These are phyloP conservation scores for Suhomyces xylopsoci DNA, from an alignment of 805 yeast species.

Conservation along the genomic window DNA sequence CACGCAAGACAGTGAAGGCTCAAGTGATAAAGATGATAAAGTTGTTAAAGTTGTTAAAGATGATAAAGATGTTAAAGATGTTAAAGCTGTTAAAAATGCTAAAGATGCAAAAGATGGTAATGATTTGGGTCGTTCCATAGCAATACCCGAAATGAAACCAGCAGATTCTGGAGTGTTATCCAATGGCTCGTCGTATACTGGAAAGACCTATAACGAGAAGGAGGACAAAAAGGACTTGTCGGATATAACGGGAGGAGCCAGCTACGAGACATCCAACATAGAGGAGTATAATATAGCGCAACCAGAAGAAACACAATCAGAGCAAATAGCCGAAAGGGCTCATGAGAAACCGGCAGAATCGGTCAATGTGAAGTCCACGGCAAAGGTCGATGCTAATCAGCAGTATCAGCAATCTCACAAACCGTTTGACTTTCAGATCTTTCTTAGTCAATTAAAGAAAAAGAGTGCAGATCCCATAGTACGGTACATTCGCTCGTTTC, in stretches of 20 bases:
- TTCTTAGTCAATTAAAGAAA: constrained; percentile 65
- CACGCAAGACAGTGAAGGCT: too few species aligned
- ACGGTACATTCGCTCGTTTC: constrained; percentile 78
- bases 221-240: constrained; percentile 7
- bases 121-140: neutral
- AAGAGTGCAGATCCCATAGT: constrained; percentile 86
- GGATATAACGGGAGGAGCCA: constrained; percentile 12
- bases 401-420: constrained; percentile 41
- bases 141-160: neutral
- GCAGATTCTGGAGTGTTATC: neutral
- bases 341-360: neutral
- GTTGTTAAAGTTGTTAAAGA: too few species aligned
- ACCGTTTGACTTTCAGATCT: constrained; percentile 80
- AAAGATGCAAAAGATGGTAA: too few species aligned
- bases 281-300: constrained; percentile 13
- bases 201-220: neutral
- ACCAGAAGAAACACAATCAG: too few species aligned
- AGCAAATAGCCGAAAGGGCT: too few species aligned
- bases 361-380: neutral
- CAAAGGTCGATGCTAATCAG: constrained; percentile 13
- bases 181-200: neutral
- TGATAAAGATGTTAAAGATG: too few species aligned
- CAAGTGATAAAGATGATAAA: too few species aligned
- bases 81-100: neutral
- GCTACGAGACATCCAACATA: constrained; percentile 12